Percentiles rank a stretch among this genome's conserved stretches.
Evolutionary conservation across 371 early-diverging fungal species (phyloP).

Genomic region (Mortierella sp.): DNA sequence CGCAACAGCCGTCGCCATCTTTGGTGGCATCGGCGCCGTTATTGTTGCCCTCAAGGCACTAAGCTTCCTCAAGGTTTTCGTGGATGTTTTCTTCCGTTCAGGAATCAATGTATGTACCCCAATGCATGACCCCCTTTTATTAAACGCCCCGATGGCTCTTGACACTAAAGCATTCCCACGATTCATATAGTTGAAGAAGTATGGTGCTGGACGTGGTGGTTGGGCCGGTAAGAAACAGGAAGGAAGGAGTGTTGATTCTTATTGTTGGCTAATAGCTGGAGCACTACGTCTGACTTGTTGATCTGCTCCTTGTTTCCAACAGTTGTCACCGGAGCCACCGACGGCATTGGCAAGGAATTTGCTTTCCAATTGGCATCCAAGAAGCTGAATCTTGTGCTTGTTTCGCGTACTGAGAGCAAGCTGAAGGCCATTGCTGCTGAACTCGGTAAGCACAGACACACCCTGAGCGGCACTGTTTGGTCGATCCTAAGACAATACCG

Average conservation of each 20-base stretch:
- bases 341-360: conserved; percentile 97
- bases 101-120: conserved; percentile 65
- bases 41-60: conserved; percentile 59
- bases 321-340: conserved; percentile 98
- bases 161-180: too few relatives aligned
- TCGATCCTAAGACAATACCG: too few relatives aligned
- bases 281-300: background rate
- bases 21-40: conserved; percentile 63
- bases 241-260: too few relatives aligned
- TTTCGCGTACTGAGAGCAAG: conserved; percentile 90
- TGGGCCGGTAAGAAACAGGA: conserved; percentile 79
- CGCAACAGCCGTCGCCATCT: conserved; percentile 45
- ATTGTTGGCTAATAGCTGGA: too few relatives aligned
- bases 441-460: conserved; percentile 58
- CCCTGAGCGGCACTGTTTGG: too few relatives aligned
- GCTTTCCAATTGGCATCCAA: conserved; percentile 89
- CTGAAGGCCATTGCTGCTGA: conserved; percentile 83
- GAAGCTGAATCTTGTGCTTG: conserved; percentile 88
- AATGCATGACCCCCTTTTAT: too few relatives aligned
- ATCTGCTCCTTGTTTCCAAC: background rate
- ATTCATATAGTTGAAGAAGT: conserved; percentile 71
- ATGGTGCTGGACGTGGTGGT: conserved; percentile 84
- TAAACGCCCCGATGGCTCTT: too few relatives aligned
- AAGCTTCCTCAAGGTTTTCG: conserved; percentile 61
- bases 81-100: conserved; percentile 66